Conservation (phyloP, 441 rosid genomes). For the Aquilaria agallochum region DNA sequence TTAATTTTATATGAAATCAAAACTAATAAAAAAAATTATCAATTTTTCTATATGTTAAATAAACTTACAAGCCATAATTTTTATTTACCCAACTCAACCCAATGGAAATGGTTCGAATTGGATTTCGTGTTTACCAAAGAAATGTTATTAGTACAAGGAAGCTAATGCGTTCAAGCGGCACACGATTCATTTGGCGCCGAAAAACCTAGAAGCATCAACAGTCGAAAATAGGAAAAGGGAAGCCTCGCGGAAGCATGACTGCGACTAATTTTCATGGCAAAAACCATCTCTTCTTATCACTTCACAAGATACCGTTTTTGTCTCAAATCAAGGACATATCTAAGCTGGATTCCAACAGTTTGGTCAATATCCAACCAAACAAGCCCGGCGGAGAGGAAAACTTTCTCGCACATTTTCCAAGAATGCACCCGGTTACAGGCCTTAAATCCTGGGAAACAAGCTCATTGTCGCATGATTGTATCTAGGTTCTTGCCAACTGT, state of each 20-base stretch:
- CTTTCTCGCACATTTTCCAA: constrained; percentile 62
- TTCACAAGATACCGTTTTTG: constrained; percentile 14
- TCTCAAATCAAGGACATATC: constrained; percentile 7
- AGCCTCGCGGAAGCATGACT: constrained; percentile 32
- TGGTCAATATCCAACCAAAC: constrained; percentile 29
- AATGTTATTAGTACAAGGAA: too few species aligned
- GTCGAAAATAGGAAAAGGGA: neutral
- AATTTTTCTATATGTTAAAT: too few species aligned
- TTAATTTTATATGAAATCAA: too few species aligned
- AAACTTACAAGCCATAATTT: too few species aligned
- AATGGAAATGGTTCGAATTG: too few species aligned
- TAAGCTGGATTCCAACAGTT: constrained; percentile 9
- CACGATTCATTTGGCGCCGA: too few species aligned
- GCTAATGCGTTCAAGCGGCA: too few species aligned
- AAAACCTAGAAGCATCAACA: neutral
- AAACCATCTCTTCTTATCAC: constrained; percentile 9
- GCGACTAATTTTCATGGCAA: constrained; percentile 35
- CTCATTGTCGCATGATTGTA: constrained; percentile 63
- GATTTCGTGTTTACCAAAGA: too few species aligned
- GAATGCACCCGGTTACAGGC: constrained; percentile 50
- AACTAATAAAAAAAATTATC: too few species aligned
- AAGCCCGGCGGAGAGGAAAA: constrained; percentile 22
- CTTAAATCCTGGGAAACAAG: constrained; percentile 56
- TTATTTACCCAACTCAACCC: too few species aligned
- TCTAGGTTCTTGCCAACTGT: constrained; percentile 66